Conservation (phyloP, 2,329 filamentous ascomycete genomes). For the Amauroascus niger region DNA sequence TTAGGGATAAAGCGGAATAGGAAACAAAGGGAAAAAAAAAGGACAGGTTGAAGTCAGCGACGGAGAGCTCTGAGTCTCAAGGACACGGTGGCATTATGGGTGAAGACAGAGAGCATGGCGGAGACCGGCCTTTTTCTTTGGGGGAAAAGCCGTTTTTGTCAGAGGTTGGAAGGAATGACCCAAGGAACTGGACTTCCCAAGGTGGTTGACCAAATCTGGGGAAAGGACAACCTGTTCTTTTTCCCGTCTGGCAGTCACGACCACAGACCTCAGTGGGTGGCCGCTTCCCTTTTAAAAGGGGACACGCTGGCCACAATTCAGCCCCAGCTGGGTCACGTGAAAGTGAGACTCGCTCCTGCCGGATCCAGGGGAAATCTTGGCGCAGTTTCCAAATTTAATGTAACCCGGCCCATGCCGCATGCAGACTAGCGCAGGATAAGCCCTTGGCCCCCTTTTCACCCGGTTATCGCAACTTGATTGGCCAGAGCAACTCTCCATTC, state of each 20-base stretch:
- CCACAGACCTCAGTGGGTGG: slow-evolving; percentile 16
- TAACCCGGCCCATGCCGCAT: background rate
- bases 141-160: background rate
- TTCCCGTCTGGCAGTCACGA: slow-evolving; percentile 12
- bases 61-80: slow-evolving; percentile 8
- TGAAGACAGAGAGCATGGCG: slow-evolving; percentile 23
- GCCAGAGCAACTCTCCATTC: too few relatives aligned
- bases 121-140: background rate
- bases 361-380: slow-evolving; percentile 2
- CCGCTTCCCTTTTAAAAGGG: slow-evolving; percentile 30
- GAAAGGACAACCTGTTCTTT: slow-evolving; percentile 32
- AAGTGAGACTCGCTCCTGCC: background rate
- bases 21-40: background rate
- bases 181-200: background rate
- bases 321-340: slow-evolving; percentile 5
- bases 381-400: background rate
- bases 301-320: slow-evolving; percentile 24
- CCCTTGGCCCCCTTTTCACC: background rate
- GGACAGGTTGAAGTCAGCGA: background rate
- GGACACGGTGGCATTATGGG: slow-evolving; percentile 33
- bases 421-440: background rate
- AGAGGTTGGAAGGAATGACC: slow-evolving; percentile 2
- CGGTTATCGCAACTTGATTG: background rate
- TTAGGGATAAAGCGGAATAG: background rate
- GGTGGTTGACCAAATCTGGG: background rate